Percentiles rank a stretch among this genome's conserved stretches.
phyloP scores from a whole-genome alignment of 2,329 filamentous ascomycete species.

The Ophiostoma triangulosporum region DNA sequence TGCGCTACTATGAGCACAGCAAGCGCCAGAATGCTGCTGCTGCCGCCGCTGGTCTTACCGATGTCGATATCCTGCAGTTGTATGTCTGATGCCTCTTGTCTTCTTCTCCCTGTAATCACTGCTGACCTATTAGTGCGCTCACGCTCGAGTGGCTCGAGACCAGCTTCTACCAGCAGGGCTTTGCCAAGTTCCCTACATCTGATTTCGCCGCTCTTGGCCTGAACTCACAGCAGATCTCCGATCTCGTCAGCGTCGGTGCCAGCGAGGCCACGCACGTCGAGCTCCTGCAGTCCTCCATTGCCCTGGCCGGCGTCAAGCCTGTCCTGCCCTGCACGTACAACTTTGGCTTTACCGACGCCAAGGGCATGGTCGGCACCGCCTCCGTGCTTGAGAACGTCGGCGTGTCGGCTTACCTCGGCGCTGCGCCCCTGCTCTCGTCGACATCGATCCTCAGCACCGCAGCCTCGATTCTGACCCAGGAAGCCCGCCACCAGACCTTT shows the following conservation, averaged over 20 bases:
- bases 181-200: conserved; percentile 48
- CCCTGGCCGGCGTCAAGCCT: conserved; percentile 47
- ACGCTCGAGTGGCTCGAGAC: conserved; percentile 65
- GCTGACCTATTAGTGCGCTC: conserved; percentile 51
- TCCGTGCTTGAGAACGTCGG: conserved; percentile 59
- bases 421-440: conserved; percentile 49
- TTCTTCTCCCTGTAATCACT: background rate
- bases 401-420: conserved; percentile 61
- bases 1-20: conserved; percentile 31
- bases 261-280: conserved; percentile 52
- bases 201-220: conserved; percentile 54
- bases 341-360: conserved; percentile 54
- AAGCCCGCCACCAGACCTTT: conserved; percentile 61
- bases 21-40: conserved; percentile 39
- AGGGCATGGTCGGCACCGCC: conserved; percentile 55
- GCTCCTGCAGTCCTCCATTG: conserved; percentile 45
- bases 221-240: conserved; percentile 36
- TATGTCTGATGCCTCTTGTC: no score
- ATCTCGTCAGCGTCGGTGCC: conserved; percentile 46
- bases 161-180: conserved; percentile 58
- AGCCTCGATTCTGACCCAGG: conserved; percentile 57
- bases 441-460: conserved; percentile 50
- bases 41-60: conserved; percentile 31
- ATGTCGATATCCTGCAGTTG: conserved; percentile 47
- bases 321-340: conserved; percentile 59